Conservation (phyloP, 257 asterid genomes). For the Fraxinus anomala region DNA sequence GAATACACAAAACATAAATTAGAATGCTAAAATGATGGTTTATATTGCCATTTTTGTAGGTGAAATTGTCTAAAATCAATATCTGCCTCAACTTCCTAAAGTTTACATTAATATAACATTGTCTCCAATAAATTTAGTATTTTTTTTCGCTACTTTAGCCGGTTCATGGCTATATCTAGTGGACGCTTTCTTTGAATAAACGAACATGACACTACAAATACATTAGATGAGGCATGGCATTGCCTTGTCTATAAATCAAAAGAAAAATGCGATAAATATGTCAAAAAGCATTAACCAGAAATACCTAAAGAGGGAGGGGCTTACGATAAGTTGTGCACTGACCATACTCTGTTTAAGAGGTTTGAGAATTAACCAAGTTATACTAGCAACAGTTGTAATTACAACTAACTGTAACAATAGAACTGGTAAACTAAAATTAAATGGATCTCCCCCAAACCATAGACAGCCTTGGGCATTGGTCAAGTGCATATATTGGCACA, state of each 20-base stretch:
- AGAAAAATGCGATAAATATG: not conserved
- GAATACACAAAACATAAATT: too few relatives aligned
- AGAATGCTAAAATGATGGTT: not conserved
- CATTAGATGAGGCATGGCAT: not conserved
- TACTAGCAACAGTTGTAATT: conserved; percentile 35
- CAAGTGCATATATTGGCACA: conserved; percentile 43
- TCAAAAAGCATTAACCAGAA: not conserved
- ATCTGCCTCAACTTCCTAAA: too few relatives aligned
- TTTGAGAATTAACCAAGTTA: conserved; percentile 29
- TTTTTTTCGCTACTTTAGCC: too few relatives aligned
- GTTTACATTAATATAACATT: too few relatives aligned
- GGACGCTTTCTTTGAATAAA: too few relatives aligned
- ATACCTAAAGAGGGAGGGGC: conserved; percentile 30
- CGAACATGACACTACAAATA: not conserved
- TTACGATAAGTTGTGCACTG: conserved; percentile 66
- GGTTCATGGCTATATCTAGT: too few relatives aligned
- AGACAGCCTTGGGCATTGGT: conserved; percentile 42
- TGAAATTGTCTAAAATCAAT: too few relatives aligned
- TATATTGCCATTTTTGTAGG: too few relatives aligned
- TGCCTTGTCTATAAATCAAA: not conserved
- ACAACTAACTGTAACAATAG: conserved; percentile 38
- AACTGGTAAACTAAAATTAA: conserved; percentile 41
- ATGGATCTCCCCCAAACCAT: conserved; percentile 51
- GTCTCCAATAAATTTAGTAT: too few relatives aligned
- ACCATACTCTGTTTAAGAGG: conserved; percentile 57